A percentile compares a stretch with the other conserved stretches of the same genome.
phyloP scores from a whole-genome alignment of 176 grass and related monocot genomes.

The Oryza glaberrima region DNA sequence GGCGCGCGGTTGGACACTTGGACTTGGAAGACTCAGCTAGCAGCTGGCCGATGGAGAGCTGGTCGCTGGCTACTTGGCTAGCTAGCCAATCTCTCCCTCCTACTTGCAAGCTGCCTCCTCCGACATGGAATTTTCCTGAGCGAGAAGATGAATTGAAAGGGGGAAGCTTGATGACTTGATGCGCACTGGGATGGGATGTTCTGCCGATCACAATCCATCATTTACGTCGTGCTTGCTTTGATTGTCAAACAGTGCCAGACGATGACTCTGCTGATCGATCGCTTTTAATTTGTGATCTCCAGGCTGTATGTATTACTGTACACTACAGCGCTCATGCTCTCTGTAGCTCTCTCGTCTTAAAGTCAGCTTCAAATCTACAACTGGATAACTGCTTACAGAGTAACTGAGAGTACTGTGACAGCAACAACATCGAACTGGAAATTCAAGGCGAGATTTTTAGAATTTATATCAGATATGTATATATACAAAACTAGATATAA shows the following conservation, averaged over 20 bases:
- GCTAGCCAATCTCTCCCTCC: background rate
- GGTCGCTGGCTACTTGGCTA: background rate
- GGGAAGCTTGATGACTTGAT: background rate
- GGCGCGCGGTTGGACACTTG: background rate
- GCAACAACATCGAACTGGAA: background rate
- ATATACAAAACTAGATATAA: no score
- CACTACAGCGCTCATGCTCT: background rate
- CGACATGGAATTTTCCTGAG: background rate
- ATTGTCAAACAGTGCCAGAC: background rate
- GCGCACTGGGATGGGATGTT: background rate
- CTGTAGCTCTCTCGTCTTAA: background rate
- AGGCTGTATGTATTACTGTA: background rate
- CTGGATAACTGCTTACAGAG: no score
- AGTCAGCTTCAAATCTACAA: background rate
- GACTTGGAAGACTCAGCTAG: background rate
- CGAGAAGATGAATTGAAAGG: background rate
- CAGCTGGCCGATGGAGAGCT: background rate
- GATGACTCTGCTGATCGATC: background rate
- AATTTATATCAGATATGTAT: no score
- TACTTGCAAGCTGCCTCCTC: background rate
- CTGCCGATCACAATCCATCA: background rate
- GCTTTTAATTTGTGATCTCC: background rate
- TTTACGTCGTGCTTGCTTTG: background rate
- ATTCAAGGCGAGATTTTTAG: background rate
- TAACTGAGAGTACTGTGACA: no score